Base-by-base conservation (phyloP, 768 basidiomycete species). In the Amanita muscaria region DNA sequence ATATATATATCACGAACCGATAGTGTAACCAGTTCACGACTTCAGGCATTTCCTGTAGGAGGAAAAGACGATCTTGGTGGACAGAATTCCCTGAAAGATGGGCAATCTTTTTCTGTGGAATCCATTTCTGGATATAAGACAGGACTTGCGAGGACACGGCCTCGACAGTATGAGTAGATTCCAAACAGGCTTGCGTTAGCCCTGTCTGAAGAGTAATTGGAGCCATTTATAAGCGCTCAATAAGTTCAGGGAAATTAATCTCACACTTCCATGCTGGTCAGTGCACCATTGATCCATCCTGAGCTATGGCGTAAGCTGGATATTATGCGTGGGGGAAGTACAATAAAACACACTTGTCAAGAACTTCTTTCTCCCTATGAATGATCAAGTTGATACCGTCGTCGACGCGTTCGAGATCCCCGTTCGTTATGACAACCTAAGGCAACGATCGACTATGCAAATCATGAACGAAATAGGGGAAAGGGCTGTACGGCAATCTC, bases 261-360 rank as follows among this genome's bases (percentile, higher is more conserved):
- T 49, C 51, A 86, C 88, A 56, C 69, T 64, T 25, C 80, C 83
- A 51, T 96, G 92, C 49, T 90, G 88, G 5, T 74, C 73, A 22
- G 66, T 79, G 61, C 91, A 96, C 92, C 92, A 96, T 49, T 80
- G 70, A 48, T 78, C 73, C 92, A 96, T 96, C 14, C 88, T 91
- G 42, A 10, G 4, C 16, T 10, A 42, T 25, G 34, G 11, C 18
- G 22, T 39, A 12, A 46, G 45, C 9, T 15, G 15, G 8, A 27
- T 0, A 40, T 38, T 16, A n/a, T n/a, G n/a, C n/a, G n/a, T n/a
- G n/a, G n/a, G n/a, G n/a, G n/a, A n/a, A n/a, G n/a, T n/a, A n/a
- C n/a, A n/a, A 29, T n/a, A 2, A 7, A 42, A 56, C 76, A 57
- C 46, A 89, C 90, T 59, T 63, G 57, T 93, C 85, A 25, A 96